Evolutionary conservation across 2,329 filamentous ascomycete genomes (phyloP).

Genomic region (Colletotrichum magnum): DNA sequence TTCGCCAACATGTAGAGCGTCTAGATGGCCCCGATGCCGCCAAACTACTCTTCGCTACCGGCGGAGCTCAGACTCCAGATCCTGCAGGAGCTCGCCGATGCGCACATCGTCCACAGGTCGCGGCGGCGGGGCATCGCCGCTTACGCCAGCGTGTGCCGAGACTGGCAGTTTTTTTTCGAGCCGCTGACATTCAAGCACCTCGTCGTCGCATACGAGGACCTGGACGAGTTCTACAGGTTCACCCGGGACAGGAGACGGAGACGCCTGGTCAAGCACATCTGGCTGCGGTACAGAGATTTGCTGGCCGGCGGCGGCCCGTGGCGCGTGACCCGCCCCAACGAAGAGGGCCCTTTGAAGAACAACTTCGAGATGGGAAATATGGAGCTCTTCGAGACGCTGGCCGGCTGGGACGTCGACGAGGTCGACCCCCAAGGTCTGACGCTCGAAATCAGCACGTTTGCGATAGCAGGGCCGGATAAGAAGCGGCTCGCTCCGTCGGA

Average conservation of each 20-base stretch:
- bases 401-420: background rate
- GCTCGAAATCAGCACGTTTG: background rate
- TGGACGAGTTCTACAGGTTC: background rate
- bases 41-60: conserved; percentile 1
- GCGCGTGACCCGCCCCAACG: too few species aligned
- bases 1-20: too few species aligned
- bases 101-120: background rate
- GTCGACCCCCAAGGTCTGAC: background rate
- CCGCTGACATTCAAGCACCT: background rate
- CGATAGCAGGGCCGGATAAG: background rate
- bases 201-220: background rate
- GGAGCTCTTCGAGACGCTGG: background rate
- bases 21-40: background rate
- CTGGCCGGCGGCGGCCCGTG: too few species aligned
- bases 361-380: too few species aligned
- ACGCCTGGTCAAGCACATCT: background rate
- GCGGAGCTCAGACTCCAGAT: conserved; percentile 9
- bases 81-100: background rate
- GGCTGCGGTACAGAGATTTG: conserved; percentile 5
- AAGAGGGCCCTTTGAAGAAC: too few species aligned
- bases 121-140: background rate
- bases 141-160: conserved; percentile 14
- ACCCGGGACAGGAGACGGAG: background rate
- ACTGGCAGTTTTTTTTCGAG: conserved; percentile 10
- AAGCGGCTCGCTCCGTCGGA: background rate